Evolutionary conservation across 139 green algal species (phyloP), one percentile per base, ranked within the genome.

Genomic region (Chlorella sp.): DNA sequence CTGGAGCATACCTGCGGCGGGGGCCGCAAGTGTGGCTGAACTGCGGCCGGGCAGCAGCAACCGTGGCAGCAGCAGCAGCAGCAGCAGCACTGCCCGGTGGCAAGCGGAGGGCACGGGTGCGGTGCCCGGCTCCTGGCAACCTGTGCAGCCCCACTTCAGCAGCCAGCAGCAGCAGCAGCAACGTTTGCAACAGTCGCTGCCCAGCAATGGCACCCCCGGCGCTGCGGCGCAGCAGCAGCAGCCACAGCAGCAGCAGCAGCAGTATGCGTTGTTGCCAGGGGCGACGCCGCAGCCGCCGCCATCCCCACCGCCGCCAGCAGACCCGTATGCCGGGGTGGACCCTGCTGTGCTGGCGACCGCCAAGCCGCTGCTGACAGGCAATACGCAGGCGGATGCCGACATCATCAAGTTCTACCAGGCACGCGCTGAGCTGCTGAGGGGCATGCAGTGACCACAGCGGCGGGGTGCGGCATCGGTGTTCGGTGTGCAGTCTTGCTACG

Each of bases 391-490:
- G 48, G 97, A 99, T 89, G 91, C 89, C 28, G 96, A 98, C 87
- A 99, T 99, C 73, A 92, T 98, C 39, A 91, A 89, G 37, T 99
- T 99, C 79, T 98, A 98, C 79, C 89, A 97, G 76, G 96, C 96
- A 0, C 93, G 94, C 64, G 91, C 94, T 12, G 95, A 94, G 84
- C 91, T 99, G 90, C 66, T 96, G 86, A 81, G n/a, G 30, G 66
- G 37, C 84, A 66, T 88, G 84, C 84, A 16, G 19, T 81, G 48
- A 57, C 48, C 9, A 57, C 48, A 57, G 9, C 9, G 48, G 48
- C 48, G 48, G 48, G 48, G 48, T 5, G 48, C 48, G 48, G 48
- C 48, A 57, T 57, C 48, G 5, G 48, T 5, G 7, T 57, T 16
- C n/a, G n/a, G n/a, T n/a, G 48, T 16, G 48, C 48, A 16, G 5